These are phyloP conservation scores for Imleria badia DNA, from an alignment of 768 basidiomycete genomes.

Conservation along the genomic window DNA sequence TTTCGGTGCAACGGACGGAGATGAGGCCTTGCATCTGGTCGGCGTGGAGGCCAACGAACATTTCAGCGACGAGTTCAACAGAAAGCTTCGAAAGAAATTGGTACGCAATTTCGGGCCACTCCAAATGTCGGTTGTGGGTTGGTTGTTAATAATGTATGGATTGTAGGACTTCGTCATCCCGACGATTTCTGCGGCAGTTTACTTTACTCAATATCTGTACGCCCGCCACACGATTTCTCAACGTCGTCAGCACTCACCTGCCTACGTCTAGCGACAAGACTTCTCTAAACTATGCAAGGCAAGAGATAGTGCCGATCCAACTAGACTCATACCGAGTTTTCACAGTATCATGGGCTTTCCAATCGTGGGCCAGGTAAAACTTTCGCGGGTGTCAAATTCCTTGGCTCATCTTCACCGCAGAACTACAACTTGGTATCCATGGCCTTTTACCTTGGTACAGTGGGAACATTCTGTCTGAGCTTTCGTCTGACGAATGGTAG, in stretches of 20 bases:
- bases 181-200: conserved; percentile 60
- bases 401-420: conserved; percentile 30
- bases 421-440: conserved; percentile 63
- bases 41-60: conserved; percentile 47
- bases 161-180: conserved; percentile 52
- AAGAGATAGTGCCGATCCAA: background rate
- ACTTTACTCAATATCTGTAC: conserved; percentile 67
- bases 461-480: background rate
- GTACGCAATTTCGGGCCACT: conserved; percentile 32
- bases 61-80: conserved; percentile 64
- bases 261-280: conserved; percentile 57
- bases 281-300: conserved; percentile 70
- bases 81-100: conserved; percentile 55
- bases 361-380: conserved; percentile 54
- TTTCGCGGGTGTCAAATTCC: background rate
- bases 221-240: conserved; percentile 12
- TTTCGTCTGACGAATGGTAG: conserved; percentile 28
- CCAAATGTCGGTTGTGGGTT: background rate
- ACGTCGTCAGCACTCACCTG: background rate
- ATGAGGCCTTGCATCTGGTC: conserved; percentile 62
- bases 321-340: conserved; percentile 1
- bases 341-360: conserved; percentile 64
- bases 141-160: background rate
- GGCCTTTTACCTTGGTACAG: conserved; percentile 61
- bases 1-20: conserved; percentile 44